Evolutionary conservation across 164 flowering plant species (phyloP), one percentile per base, ranked within the genome.

Genomic region (Sextonia rubra): DNA sequence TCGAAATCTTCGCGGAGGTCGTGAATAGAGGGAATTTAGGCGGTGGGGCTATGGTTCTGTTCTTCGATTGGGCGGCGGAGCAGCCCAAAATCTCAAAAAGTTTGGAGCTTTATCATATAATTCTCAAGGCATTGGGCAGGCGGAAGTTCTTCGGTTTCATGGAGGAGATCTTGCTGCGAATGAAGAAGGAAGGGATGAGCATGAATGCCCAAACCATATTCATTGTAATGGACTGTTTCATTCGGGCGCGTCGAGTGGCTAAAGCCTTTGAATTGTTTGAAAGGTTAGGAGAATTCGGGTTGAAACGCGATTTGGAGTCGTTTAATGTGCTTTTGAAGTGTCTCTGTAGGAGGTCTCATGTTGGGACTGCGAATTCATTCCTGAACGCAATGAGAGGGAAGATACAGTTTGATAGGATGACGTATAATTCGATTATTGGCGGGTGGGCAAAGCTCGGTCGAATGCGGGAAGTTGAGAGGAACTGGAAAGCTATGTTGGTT

Each of bases 371-470:
- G 1, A 80, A 78, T 78, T 82, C 85, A 0, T 52, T 90, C 20
- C 62, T 89, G 9, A 80, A 82, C 47, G 66, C 77, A n/a, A 77
- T 83, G 90, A 88, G 71, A 58, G 94, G 86, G 77, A 87, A 79
- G 82, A 73, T 91, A 22, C 49, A 65, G 18, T 85, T 82, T 73
- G 74, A 86, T 74, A 14, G 15, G 25, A 66, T 22, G 22, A 89
- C 90, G 1, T 90, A 88, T 47, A 88, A 91, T 76, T 66, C 80
- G n/a, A 48, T 94, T 1, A 84, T 92, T 69, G 75, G 90, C 47
- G 99, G 97, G 64, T 92, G 97, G 97, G 74, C 97, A 12, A 89
- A 77, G 71, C 69, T 75, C 27, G 98, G 98, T 27, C 81, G 76
- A 64, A 76, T 87, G 67, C 27, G 69, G 71, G 92, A 91, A 73